These are phyloP conservation scores for Pleurotus citrinopileatus DNA, from an alignment of 768 basidiomycete species.

Conservation along the genomic window DNA sequence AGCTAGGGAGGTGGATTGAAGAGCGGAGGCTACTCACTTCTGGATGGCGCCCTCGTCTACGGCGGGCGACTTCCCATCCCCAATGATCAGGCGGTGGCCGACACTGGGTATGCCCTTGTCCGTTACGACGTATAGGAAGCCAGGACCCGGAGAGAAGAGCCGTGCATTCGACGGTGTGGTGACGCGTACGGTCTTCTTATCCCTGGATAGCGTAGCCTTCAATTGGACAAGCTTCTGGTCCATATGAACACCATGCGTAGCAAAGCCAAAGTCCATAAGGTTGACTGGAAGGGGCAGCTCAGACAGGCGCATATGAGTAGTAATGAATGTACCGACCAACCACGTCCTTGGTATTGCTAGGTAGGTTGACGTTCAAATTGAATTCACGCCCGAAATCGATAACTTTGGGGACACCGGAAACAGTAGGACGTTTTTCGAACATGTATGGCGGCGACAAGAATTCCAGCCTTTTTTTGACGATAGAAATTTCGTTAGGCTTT, in stretches of 20 bases:
- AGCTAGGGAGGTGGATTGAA: not conserved
- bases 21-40: not conserved
- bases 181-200: slow-evolving; percentile 30
- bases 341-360: slow-evolving; percentile 23
- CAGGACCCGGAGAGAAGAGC: slow-evolving; percentile 40
- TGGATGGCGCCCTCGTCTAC: slow-evolving; percentile 18
- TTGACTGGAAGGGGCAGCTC: slow-evolving; percentile 23
- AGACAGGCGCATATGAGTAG: not conserved
- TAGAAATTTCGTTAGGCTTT: too few relatives aligned
- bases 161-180: slow-evolving; percentile 32
- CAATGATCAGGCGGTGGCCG: slow-evolving; percentile 31
- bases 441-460: slow-evolving; percentile 41
- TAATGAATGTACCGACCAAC: slow-evolving; percentile 20
- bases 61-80: slow-evolving; percentile 33
- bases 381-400: slow-evolving; percentile 35
- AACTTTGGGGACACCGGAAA: slow-evolving; percentile 28
- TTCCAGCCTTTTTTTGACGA: too few relatives aligned
- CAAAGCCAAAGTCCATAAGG: slow-evolving; percentile 39
- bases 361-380: slow-evolving; percentile 31
- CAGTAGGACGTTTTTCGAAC: slow-evolving; percentile 28
- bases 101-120: slow-evolving; percentile 31
- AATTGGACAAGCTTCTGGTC: slow-evolving; percentile 36
- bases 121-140: slow-evolving; percentile 30
- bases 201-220: slow-evolving; percentile 26
- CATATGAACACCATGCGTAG: slow-evolving; percentile 39